Base-by-base conservation (phyloP, 352 stramenopile genomes). In the Blastocystis sp. region DNA sequence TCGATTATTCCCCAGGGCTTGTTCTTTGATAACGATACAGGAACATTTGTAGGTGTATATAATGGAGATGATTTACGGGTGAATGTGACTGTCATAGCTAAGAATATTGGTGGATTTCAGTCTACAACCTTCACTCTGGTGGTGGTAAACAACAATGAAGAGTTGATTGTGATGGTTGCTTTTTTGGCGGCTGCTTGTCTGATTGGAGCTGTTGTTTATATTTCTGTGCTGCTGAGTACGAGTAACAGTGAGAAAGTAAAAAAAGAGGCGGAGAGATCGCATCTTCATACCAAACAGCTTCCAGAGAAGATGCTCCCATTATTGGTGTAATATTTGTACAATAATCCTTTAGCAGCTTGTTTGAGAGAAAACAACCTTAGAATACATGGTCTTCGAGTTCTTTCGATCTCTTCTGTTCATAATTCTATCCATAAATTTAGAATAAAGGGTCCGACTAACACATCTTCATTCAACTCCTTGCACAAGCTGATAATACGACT, bases 351-450 rank as follows among this genome's bases (percentile, higher is more conserved):
- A 57, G n/a, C 3, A 27, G 16, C 24, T 9, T 29, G 51, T 35
- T 78, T 51, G 51, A 49, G 51, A 51, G 29, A 11, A 80, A 80
- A 80, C 43, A 80, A 27, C 24, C n/a, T 21, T 43, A 80, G 43
- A 80, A 80, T 80, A 80, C 69, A 80, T 80, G 69, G 43, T 80
- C 69, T 59, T 80, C 69, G 14, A 35, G 58, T 19, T 80, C 69
- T 39, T 80, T 80, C 37, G 39, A 54, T 7, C 42, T 7, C 51
- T 63, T 80, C 43, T 80, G 69, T 42, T 80, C 69, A 32, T 35
- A 80, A 27, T 59, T 63, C 69, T 80, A 59, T n/a, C 7, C 16
- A 1, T 61, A 2, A 80, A 29, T 24, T 0, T 27, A 32, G 5
- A 11, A 58, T 37, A 14, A 24, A 32, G n/a, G 37, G 21, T 39